Percentiles rank a stretch among this genome's conserved stretches.
Evolutionary conservation across 805 yeast genomes (phyloP).

Genomic region (Diddensiella transvaalensis): DNA sequence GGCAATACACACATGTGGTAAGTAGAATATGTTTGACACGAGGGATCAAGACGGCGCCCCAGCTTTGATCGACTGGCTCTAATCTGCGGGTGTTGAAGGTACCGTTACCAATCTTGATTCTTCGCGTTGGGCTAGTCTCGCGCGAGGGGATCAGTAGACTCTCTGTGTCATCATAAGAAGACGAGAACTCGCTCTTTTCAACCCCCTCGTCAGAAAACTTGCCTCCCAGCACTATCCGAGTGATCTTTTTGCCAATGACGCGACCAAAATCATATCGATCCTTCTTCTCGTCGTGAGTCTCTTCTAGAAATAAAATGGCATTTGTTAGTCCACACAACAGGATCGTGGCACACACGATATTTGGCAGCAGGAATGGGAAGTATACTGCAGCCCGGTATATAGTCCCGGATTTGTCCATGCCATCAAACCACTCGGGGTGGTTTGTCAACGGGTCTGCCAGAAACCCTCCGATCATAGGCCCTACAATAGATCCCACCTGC

Average conservation of each 20-base stretch:
- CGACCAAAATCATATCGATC: conserved; percentile 44
- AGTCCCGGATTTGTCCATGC: background rate
- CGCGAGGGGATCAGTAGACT: background rate
- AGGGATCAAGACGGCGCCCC: conserved; percentile 22
- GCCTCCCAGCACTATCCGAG: background rate
- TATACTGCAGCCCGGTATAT: background rate
- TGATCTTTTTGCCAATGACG: conserved; percentile 41
- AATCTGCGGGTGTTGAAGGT: background rate
- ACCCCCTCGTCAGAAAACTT: background rate
- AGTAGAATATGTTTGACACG: conserved; percentile 17
- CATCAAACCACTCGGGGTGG: conserved; percentile 29
- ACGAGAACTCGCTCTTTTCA: background rate
- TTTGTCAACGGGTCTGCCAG: conserved; percentile 45
- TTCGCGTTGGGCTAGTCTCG: background rate
- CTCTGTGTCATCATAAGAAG: background rate
- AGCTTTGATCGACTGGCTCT: conserved; percentile 16
- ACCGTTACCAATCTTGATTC: background rate
- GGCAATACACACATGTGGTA: conserved; percentile 32
- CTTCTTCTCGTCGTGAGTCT: conserved; percentile 44
- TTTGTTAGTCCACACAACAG: conserved; percentile 21
- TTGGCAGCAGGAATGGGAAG: conserved; percentile 53
- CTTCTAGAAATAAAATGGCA: conserved; percentile 50
- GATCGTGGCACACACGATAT: conserved; percentile 41
- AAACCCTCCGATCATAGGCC: conserved; percentile 57
- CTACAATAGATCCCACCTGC: conserved; percentile 58